Conservation (phyloP, 129 eudicot species). For the Erigeron canadensis region DNA sequence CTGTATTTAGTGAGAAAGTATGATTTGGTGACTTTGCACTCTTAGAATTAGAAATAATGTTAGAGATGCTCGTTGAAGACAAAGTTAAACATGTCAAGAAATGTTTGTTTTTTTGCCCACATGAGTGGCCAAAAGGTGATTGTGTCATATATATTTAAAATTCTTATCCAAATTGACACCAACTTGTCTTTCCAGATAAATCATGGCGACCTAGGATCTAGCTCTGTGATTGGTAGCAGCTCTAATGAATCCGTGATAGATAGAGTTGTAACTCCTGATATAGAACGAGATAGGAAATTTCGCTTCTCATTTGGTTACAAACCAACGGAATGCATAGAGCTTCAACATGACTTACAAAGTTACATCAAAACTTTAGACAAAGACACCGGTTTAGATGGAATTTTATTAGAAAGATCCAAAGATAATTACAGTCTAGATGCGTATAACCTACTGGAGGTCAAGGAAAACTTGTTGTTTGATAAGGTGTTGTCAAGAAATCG, state of each 20-base stretch:
- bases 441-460: slow-evolving; percentile 19
- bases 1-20: no score
- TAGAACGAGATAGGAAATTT: slow-evolving; percentile 29
- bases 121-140: neutral
- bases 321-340: slow-evolving; percentile 30
- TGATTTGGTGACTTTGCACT: neutral
- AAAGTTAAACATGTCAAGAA: neutral
- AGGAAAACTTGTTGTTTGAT: slow-evolving; percentile 61
- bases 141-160: neutral
- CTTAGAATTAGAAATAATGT: neutral
- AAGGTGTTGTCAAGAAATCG: slow-evolving; percentile 44
- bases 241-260: slow-evolving; percentile 15
- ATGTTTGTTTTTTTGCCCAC: neutral
- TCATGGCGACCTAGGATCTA: slow-evolving; percentile 37
- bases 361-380: slow-evolving; percentile 48
- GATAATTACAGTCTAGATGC: slow-evolving; percentile 31
- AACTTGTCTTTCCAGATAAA: slow-evolving; percentile 30
- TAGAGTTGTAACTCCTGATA: slow-evolving; percentile 15
- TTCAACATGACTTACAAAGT: slow-evolving; percentile 47
- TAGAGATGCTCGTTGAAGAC: no score
- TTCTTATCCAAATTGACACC: slow-evolving; percentile 23
- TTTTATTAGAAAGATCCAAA: neutral
- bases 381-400: slow-evolving; percentile 26
- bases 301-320: slow-evolving; percentile 51
- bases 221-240: slow-evolving; percentile 34